Evolutionary conservation across 2,329 filamentous ascomycete species (phyloP).

Genomic region (Fusarium foetens): DNA sequence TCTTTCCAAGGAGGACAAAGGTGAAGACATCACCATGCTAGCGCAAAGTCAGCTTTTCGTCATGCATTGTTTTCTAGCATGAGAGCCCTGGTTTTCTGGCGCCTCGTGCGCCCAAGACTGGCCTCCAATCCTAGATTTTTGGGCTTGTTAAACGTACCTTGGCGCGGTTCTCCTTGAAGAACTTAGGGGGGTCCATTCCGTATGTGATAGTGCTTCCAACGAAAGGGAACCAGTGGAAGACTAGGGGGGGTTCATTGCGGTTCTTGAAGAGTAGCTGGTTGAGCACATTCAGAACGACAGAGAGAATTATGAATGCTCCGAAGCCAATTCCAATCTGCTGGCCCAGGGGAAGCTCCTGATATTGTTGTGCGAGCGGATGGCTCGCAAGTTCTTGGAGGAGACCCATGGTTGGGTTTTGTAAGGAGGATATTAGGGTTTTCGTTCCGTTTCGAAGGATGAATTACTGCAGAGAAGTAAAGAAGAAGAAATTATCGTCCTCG

Average conservation of each 20-base stretch:
- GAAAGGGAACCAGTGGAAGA: constrained; percentile 84
- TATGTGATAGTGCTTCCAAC: constrained; percentile 93
- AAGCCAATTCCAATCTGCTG: constrained; percentile 60
- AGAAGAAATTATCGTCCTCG: constrained; percentile 7
- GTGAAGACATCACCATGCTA: constrained; percentile 92
- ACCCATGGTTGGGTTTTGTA: constrained; percentile 58
- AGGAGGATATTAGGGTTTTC: background rate
- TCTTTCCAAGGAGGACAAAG: constrained; percentile 87
- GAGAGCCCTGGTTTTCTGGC: background rate
- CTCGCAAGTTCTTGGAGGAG: constrained; percentile 62
- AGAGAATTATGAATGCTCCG: constrained; percentile 58
- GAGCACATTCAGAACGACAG: constrained; percentile 81
- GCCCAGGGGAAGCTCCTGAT: constrained; percentile 58
- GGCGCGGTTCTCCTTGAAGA: constrained; percentile 79
- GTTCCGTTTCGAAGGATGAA: background rate
- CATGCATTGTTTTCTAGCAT: background rate
- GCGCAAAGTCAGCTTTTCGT: constrained; percentile 15
- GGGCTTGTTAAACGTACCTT: constrained; percentile 67
- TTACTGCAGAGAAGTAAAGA: background rate
- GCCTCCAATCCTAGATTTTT: background rate
- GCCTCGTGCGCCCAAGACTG: background rate
- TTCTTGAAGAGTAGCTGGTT: constrained; percentile 84
- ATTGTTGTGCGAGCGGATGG: constrained; percentile 61
- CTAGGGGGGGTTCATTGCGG: constrained; percentile 80
- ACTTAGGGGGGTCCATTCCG: constrained; percentile 91